Percentiles rank a stretch among this genome's conserved stretches.
phyloP scores from a whole-genome alignment of 2,329 filamentous ascomycete species.

The Dendrostoma leiphaemia region DNA sequence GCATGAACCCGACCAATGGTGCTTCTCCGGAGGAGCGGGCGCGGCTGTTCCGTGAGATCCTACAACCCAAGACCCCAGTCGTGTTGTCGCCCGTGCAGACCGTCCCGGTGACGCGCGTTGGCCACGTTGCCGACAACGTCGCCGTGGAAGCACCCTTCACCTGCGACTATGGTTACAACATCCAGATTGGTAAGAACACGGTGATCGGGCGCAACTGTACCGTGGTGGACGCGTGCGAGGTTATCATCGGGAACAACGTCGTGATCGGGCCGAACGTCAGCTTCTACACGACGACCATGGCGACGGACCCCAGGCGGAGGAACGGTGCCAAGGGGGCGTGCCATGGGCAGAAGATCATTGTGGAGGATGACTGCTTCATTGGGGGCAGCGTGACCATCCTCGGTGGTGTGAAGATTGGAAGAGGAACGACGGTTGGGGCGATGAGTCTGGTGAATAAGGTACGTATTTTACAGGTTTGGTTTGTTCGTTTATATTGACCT shows the following conservation, averaged over 20 bases:
- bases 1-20: constrained; percentile 70
- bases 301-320: constrained; percentile 69
- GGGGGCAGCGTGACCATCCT: constrained; percentile 75
- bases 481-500: not conserved
- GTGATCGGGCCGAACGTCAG: constrained; percentile 83
- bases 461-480: constrained; percentile 25
- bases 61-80: constrained; percentile 60
- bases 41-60: constrained; percentile 69
- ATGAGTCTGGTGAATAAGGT: constrained; percentile 82
- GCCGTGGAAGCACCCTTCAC: constrained; percentile 84
- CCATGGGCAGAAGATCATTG: constrained; percentile 67
- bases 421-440: constrained; percentile 76
- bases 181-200: constrained; percentile 81
- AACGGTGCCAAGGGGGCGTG: constrained; percentile 73
- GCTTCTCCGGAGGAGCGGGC: constrained; percentile 67
- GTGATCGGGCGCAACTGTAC: constrained; percentile 80
- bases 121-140: constrained; percentile 70
- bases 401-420: constrained; percentile 76
- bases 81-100: constrained; percentile 54
- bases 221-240: constrained; percentile 81
- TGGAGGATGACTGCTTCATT: constrained; percentile 85
- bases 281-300: constrained; percentile 73
- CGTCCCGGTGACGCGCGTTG: constrained; percentile 52
- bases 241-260: constrained; percentile 76
- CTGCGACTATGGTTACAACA: constrained; percentile 92